These are phyloP conservation scores for Rhododendron molle DNA, from an alignment of 148 eudicot genomes.

Conservation along the genomic window DNA sequence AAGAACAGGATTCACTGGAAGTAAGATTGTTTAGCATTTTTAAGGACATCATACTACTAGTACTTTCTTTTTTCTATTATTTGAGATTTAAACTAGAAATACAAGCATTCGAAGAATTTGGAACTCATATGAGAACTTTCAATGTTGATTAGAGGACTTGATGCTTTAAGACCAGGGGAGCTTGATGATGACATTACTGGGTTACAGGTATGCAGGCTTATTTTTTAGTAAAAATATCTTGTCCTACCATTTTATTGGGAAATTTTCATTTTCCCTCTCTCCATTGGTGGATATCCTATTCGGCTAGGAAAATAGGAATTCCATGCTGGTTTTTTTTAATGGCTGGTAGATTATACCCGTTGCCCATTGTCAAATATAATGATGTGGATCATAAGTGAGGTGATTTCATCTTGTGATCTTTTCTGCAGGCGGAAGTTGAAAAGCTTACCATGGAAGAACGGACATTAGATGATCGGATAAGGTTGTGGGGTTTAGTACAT, in stretches of 20 bases:
- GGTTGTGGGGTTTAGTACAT: conserved; percentile 36
- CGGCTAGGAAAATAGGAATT: not conserved
- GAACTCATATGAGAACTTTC: conserved; percentile 18
- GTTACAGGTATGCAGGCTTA: conserved; percentile 55
- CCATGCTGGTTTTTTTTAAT: not conserved
- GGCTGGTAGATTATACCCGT: not conserved
- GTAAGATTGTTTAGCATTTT: conserved; percentile 41
- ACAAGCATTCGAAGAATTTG: conserved; percentile 4
- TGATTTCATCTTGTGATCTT: not conserved
- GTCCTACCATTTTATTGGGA: not conserved
- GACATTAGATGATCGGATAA: conserved; percentile 76
- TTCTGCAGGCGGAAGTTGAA: conserved; percentile 74
- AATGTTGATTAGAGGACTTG: conserved; percentile 71
- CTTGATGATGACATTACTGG: conserved; percentile 46
- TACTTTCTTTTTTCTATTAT: not conserved
- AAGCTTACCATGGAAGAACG: conserved; percentile 72
- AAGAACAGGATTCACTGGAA: conserved; percentile 96
- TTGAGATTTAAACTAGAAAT: not conserved
- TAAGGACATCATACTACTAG: not conserved
- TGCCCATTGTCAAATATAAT: not conserved
- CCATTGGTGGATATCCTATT: not conserved
- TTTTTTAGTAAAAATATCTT: not conserved
- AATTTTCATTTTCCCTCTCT: not conserved
- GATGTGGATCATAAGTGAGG: not conserved
- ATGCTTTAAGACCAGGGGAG: conserved; percentile 75